Evolutionary conservation across 345 rosid genomes (phyloP), one percentile per base, ranked within the genome.

Genomic region (Linum usitatissimum): DNA sequence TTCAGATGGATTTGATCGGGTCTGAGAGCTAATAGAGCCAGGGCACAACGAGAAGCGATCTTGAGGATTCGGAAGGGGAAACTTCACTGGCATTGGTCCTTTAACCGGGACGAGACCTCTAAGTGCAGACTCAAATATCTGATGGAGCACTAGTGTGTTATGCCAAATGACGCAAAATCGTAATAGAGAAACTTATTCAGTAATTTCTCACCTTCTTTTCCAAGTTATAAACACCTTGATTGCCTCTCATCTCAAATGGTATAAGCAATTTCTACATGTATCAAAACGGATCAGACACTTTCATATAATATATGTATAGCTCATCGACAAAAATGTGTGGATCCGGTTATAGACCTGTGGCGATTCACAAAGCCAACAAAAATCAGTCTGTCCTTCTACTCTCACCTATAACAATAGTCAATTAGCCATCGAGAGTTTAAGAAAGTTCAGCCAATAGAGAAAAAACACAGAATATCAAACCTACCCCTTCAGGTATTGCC

Each of bases 171-270:
- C 9, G 10, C 40, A 20, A 4, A 51, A 31, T 14, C 9, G 10
- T 17, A 18, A 0, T 9, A 9, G 40, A 56, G 54, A 28, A 31
- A 39, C 19, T 30, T 68, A 31, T 23, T 38, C 42, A 6, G 59
- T 7, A 19, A 39, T 8, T 34, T 9, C 2, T 42, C 77, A 90
- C 99, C 97, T 84, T 93, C 69, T 73, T 93, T 79, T 90, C 97
- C 83, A 93, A 71, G 84, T 93, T 93, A 78, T 84, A 93, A 65
- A 90, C 88, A 28, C 93, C 66, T 61, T 93, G 96, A 75, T 56
- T 81, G 10, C 96, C 99, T 38, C 97, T 80, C 99, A 93, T 90
- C 85, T 93, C 99, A 66, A 90, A 93, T 20, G 97, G 99, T 64
- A 93, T 64, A 60, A 90, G 57, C 70, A 93, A 68, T 79, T 78